Percentiles rank a stretch among this genome's conserved stretches.
phyloP scores from a whole-genome alignment of 2,329 filamentous ascomycete genomes.

The Pseudogymnoascus sp. region DNA sequence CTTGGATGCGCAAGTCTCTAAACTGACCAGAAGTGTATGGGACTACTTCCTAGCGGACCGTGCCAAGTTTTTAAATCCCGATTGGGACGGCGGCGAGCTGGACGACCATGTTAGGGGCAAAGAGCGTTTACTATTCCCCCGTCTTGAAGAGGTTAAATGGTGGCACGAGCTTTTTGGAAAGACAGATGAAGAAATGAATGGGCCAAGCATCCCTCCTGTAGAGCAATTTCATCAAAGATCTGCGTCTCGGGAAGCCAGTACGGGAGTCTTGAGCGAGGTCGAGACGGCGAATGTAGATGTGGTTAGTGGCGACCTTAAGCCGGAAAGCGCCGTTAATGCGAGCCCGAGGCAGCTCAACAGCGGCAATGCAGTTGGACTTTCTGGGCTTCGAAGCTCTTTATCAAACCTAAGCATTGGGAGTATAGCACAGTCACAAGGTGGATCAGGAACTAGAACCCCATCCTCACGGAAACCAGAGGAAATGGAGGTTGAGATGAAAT shows the following conservation, averaged over 20 bases:
- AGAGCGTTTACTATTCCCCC: conserved; percentile 78
- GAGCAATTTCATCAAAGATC: background rate
- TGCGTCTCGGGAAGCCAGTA: background rate
- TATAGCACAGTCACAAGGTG: conserved; percentile 24
- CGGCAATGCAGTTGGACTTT: conserved; percentile 30
- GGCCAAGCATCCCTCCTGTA: conserved; percentile 21
- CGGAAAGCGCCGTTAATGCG: conserved; percentile 8
- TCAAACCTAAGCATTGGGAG: conserved; percentile 37
- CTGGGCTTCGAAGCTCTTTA: conserved; percentile 38
- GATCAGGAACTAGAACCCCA: conserved; percentile 22
- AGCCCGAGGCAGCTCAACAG: conserved; percentile 23
- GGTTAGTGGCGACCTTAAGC: conserved; percentile 1
- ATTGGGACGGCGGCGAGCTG: conserved; percentile 62
- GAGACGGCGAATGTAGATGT: conserved; percentile 21
- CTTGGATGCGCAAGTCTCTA: conserved; percentile 57
- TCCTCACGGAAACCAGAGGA: conserved; percentile 23
- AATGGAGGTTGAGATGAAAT: conserved; percentile 47
- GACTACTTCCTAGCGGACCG: conserved; percentile 83
- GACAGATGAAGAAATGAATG: conserved; percentile 89
- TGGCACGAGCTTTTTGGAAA: conserved; percentile 86
- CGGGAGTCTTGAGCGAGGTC: conserved; percentile 23
- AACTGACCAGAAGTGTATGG: conserved; percentile 84
- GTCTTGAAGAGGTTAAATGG: conserved; percentile 75
- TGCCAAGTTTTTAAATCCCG: conserved; percentile 73
- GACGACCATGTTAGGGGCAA: conserved; percentile 74